Evolutionary conservation across 1,284 basidiomycete genomes (phyloP), one percentile per base, ranked within the genome.

Genomic region (Chalciporus sp.): DNA sequence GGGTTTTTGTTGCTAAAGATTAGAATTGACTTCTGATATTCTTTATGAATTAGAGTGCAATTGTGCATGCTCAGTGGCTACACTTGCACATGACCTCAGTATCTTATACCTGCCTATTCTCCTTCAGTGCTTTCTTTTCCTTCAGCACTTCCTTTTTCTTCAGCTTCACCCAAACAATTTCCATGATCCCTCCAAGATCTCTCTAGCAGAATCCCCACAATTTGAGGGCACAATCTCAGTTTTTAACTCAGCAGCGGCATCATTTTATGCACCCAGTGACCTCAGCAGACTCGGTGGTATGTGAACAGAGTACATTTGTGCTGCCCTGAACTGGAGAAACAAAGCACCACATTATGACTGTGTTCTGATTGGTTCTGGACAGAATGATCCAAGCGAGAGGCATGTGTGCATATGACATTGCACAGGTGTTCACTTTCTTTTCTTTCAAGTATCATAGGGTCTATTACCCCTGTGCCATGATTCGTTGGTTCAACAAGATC

Each of bases 331-430:
- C 8, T 51, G 53, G 48, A 37, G 45, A 5, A 33, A 33, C 16
- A 33, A 40, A 16, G 7, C n/a, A 16, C 49, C 54, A 3, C 31
- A 27, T 7, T 19, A 48, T 23, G 45, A 56, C 39, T 56, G 49
- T 28, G 27, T 42, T 11, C 52, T 56, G 14, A 28, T 56, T 40
- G 28, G 27, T 28, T 4, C 9, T 5, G 27, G 27, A 4, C 27
- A 28, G 9, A 12, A 42, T 6, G 29, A 26, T 4, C 41, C 49
- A 12, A 12, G 11, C 9, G 29, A 31, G 29, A 26, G 5, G 60
- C 52, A 49, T 70, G 57, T 1, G 14, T 0, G 60, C 60, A 12
- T 48, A 67, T 43, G 46, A 52, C 2, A 51, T 68, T 27, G 62
- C 45, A 2, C 51, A 33, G 1, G 55, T 63, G 7, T 42, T 56